Evolutionary conservation across 768 basidiomycete genomes (phyloP), one percentile per base, ranked within the genome.

Genomic region (Mrakia frigida): DNA sequence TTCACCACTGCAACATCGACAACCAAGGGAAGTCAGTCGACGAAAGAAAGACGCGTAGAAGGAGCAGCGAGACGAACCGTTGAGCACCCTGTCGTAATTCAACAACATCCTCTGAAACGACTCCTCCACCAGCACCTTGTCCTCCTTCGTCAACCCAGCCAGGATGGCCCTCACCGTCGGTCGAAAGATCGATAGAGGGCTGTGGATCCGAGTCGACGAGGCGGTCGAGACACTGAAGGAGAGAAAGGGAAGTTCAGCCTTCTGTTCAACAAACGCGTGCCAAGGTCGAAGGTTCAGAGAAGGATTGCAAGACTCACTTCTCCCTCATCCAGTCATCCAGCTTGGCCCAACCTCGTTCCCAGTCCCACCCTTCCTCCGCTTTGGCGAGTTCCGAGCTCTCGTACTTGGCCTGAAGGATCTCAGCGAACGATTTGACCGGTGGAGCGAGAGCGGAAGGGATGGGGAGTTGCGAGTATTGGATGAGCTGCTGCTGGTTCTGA

Each of bases 101-200:
- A 98, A 88, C 75, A 99, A 86, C 77, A 98, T 87, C 1, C 95
- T 91, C 82, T 99, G 96, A 81, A 98, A 98, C 0, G 92, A 94
- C 84, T 98, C 96, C 83, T 98, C 96, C 80, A 99, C 95, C 83
- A 97, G 96, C 18, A 98, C 92, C 37, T 97, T 87, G 83, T 99
- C 96, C 46, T 83, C 82, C 52, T 81, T 81, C 43, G 82, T 77
- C 39, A 80, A 80, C 60, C 79, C 74, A 9, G 82, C 83, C 52
- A 84, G 90, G 91, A 79, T 18, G 13, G 60, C 53, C 52, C 74
- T 28, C 31, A 59, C 53, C 39, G 78, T 78, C 18, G 74, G 73
- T 31, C 70, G 41, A n/a, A 39, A 67, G 67, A 59, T 60, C 23
- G 69, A 43, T 72, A 74, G 69, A 74, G 50, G 39, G 11, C 10